Evolutionary conservation across 116 monocot genomes (phyloP), one percentile per base, ranked within the genome.

Genomic region (Dioscorea cayenensis): DNA sequence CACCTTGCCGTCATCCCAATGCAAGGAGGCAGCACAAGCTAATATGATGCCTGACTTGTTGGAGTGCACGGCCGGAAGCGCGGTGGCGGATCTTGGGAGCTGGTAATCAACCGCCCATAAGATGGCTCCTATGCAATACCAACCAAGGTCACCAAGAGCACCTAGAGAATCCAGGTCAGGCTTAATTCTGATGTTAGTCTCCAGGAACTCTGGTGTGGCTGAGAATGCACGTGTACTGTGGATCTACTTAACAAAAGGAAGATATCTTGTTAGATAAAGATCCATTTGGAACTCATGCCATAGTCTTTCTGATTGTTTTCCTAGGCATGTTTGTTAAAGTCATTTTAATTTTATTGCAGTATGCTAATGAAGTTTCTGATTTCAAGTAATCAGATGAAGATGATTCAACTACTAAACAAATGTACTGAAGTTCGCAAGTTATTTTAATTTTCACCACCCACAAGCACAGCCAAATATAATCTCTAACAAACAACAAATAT

Each of bases 51-150:
- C 77, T 0, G 74, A 70, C 1, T 60, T 14, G 66, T 86, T 86
- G 36, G 50, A 18, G 21, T 16, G n/a, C 13, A 73, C 49, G 38
- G 27, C 20, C 19, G 69, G 82, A 36, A 70, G 72, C 12, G 85
- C 82, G 10, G 43, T 60, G 8, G 65, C 71, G 5, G 66, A 71
- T n/a, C 14, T 21, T 0, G 83, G 86, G 48, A 80, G 77, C 4
- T 71, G 20, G 63, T 74, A 77, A 59, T 71, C 67, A 13, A 64
- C 68, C 6, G 77, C 79, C 76, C 70, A 86, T 6, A 86, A 71
- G 52, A 83, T 83, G 52, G 79, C 76, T 22, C 77, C 29, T 14
- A 77, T 74, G 67, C 80, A 82, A 77, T 83, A 86, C 86, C 86
- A 83, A 48, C 83, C 86, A 13, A 75, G 36, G 67, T 78, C 81